Conservation (phyloP, 345 rosid genomes). For the Eucalyptus marginata region DNA sequence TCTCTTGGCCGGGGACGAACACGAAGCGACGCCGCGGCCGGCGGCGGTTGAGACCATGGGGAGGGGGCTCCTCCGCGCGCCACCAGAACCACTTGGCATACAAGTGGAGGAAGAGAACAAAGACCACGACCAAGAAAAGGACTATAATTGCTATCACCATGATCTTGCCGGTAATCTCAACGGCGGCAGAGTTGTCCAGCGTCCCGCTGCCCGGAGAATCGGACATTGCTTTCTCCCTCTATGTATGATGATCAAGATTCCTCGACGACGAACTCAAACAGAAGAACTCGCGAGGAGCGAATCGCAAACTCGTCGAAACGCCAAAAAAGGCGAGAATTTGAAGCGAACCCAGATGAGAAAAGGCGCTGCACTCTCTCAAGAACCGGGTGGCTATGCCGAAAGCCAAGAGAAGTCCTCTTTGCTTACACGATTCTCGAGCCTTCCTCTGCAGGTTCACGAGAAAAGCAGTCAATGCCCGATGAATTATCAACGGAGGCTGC, state of each 20-base stretch:
- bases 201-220: not conserved
- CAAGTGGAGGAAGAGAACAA: conserved; percentile 63
- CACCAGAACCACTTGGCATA: conserved; percentile 92
- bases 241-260: not conserved
- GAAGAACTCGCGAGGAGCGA: not conserved
- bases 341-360: not conserved
- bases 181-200: conserved; percentile 20
- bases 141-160: conserved; percentile 53
- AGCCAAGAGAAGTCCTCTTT: not conserved
- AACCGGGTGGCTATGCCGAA: not conserved
- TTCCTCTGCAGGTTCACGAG: not conserved
- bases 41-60: conserved; percentile 1
- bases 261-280: not conserved
- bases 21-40: conserved; percentile 51
- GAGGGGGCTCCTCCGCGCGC: conserved; percentile 42
- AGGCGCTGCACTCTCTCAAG: not conserved
- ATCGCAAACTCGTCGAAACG: not conserved
- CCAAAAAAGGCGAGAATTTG: not conserved
- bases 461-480: not conserved
- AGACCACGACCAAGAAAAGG: conserved; percentile 46
- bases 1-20: conserved; percentile 52
- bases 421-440: not conserved
- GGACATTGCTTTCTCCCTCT: conserved; percentile 18
- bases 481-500: not conserved
- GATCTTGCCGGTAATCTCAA: conserved; percentile 51